These are phyloP conservation scores for Phytophthora hibernalis DNA, from an alignment of 352 stramenopile species.

Conservation along the genomic window DNA sequence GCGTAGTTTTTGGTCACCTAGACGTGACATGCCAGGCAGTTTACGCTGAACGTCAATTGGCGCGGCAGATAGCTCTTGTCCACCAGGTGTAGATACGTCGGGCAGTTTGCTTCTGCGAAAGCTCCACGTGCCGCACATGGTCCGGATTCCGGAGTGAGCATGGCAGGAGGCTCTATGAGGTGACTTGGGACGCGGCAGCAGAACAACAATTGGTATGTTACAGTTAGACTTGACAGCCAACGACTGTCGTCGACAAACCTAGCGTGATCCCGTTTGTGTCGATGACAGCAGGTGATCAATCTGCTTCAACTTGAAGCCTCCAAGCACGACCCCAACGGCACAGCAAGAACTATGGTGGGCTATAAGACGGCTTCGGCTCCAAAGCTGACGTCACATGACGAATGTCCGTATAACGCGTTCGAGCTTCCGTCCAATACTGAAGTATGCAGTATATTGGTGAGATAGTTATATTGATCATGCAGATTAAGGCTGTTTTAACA, in stretches of 20 bases:
- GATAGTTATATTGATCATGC: no score
- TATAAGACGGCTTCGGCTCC: no score
- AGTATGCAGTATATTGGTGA: no score
- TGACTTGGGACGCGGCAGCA: conserved; percentile 17
- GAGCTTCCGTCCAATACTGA: no score
- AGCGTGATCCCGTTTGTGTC: not conserved
- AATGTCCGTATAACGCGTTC: no score
- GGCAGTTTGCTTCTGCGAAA: conserved; percentile 1
- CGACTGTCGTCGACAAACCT: not conserved
- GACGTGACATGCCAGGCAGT: not conserved
- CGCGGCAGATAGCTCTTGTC: not conserved
- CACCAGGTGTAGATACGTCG: not conserved
- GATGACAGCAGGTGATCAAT: no score
- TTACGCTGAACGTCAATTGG: not conserved
- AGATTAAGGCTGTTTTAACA: no score
- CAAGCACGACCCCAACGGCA: no score
- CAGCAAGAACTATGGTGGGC: no score
- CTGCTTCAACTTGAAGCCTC: no score
- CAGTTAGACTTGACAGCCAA: not conserved
- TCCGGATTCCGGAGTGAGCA: conserved; percentile 7
- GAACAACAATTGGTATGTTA: not conserved
- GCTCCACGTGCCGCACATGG: conserved; percentile 21
- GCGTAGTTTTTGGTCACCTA: not conserved
- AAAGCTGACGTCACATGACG: no score
- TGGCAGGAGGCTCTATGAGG: no score